A percentile compares a stretch with the other conserved stretches of the same genome.
Conservation (phyloP, 148 eudicot genomes). For the Cornus controversa region DNA sequence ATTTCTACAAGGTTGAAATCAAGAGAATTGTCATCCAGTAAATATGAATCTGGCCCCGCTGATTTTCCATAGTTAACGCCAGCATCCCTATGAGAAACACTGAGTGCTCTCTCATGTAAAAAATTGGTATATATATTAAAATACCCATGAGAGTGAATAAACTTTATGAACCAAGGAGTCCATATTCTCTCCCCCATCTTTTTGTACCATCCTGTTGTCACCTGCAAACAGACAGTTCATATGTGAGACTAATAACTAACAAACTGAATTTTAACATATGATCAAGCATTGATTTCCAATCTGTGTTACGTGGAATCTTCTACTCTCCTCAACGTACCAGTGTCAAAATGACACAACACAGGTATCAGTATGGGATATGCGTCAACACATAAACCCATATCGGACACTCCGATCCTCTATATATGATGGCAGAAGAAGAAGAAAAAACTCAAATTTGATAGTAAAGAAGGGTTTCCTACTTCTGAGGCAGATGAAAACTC, state of each 20-base stretch:
- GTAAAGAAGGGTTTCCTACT: no score
- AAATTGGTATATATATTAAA: constrained; percentile 85
- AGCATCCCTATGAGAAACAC: constrained; percentile 84
- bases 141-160: constrained; percentile 77
- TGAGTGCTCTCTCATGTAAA: constrained; percentile 69
- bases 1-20: constrained; percentile 47
- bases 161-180: constrained; percentile 99
- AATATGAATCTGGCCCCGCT: constrained; percentile 85
- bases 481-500: no score
- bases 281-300: neutral
- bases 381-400: no score
- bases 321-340: no score
- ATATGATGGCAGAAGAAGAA: no score
- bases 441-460: no score
- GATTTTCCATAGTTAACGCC: constrained; percentile 93
- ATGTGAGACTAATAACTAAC: neutral
- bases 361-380: no score
- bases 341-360: no score
- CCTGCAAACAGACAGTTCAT: constrained; percentile 39
- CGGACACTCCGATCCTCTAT: no score
- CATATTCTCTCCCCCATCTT: constrained; percentile 92
- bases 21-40: constrained; percentile 47
- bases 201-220: constrained; percentile 95
- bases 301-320: no score
- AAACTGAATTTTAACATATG: neutral